Evolutionary conservation across 2,329 filamentous ascomycete species (phyloP), one percentile per base, ranked within the genome.

Genomic region (Neurospora sp.): DNA sequence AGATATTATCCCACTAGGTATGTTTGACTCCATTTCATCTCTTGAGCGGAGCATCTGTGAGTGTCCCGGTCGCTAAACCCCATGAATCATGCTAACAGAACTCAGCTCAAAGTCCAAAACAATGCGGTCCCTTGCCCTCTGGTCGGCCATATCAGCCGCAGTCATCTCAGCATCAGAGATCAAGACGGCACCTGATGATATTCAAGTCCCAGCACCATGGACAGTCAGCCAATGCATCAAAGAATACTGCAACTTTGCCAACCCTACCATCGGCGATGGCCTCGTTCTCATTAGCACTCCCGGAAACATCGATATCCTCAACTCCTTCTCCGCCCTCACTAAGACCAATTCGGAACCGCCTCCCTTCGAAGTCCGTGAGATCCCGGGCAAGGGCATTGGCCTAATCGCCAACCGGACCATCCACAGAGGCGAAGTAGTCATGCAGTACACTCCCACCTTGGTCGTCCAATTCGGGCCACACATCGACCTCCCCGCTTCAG

Each of bases 331-430:
- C 11, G 0, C 42, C 4, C 13, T 67, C 15, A 52, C 33, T 19
- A 43, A 33, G 38, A 66, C 15, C 38, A 67, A 71, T 3, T 52
- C 68, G 11, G 46, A 71, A n/a, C 71, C 77, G 3, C 71, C 72
- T 1, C 76, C 79, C 0, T 81, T 77, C 62, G 73, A 77, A 52
- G 71, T 70, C 1, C 74, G 73, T 6, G 70, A 78, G 2, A 71
- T 82, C 1, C 72, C 76, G 0, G 79, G 78, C 1, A 82, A 82
- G 58, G 81, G 80, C 0, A 70, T 75, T 2, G 81, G 81, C 0
- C 71, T 82, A 39, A 70, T 81, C 11, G 80, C 80, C 19, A 79
- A 78, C 70, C 70, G 77, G 11, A 76, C 75, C 4, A 80, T 82
- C 43, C 70, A 62, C 13, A 76, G 74, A 19, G 80, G 80, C 33